A percentile compares a stretch with the other conserved stretches of the same genome.
phyloP scores from a whole-genome alignment of 306 rosid species.

The Inga laurina region DNA sequence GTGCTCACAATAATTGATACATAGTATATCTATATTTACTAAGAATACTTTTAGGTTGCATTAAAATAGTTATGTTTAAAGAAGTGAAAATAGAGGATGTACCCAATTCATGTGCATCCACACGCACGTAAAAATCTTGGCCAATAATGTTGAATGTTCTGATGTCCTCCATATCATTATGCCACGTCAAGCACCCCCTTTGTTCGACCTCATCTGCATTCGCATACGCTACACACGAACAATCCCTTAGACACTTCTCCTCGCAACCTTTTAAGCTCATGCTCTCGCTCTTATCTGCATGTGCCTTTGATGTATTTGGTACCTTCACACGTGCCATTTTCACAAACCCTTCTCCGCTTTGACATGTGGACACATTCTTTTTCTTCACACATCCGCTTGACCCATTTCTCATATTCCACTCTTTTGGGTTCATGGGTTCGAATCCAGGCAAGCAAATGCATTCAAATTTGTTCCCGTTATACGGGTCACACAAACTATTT shows the following conservation, averaged over 20 bases:
- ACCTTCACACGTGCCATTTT: constrained; percentile 50
- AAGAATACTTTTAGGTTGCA: too few species aligned
- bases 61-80: too few species aligned
- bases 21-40: too few species aligned
- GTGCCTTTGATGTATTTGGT: constrained; percentile 9
- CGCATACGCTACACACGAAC: background rate
- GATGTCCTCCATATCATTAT: background rate
- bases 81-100: background rate
- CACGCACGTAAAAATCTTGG: background rate
- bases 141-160: background rate
- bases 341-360: background rate
- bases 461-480: constrained; percentile 12
- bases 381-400: constrained; percentile 57
- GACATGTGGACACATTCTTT: background rate
- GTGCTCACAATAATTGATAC: too few species aligned
- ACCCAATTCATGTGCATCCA: background rate
- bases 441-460: constrained; percentile 36
- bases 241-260: background rate
- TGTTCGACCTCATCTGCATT: background rate
- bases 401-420: constrained; percentile 62
- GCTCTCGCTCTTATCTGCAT: background rate
- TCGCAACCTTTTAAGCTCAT: background rate
- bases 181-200: background rate
- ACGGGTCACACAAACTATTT: constrained; percentile 44
- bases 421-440: constrained; percentile 32